These are phyloP conservation scores for Nannizzia gypsea DNA, from an alignment of 2,329 filamentous ascomycete species.

Conservation along the genomic window DNA sequence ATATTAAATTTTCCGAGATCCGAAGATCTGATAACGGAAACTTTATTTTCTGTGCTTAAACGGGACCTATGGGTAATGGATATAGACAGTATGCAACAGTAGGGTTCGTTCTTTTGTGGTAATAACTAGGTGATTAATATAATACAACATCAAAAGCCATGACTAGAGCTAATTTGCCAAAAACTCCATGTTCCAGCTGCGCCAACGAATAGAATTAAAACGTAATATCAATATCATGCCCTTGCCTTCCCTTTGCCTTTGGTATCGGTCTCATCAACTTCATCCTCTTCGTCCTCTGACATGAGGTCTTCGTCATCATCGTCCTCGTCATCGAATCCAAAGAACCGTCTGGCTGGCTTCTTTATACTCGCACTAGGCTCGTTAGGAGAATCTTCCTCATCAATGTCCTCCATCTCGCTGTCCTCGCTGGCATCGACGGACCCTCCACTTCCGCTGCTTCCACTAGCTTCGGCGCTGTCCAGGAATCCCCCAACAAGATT, in stretches of 20 bases:
- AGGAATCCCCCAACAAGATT: constrained; percentile 28
- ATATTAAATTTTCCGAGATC: background rate
- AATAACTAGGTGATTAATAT: background rate
- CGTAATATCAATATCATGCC: constrained; percentile 8
- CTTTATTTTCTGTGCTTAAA: no score
- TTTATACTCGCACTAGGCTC: constrained; percentile 17
- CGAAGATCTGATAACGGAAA: background rate
- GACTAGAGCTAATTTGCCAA: background rate
- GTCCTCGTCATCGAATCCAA: constrained; percentile 40
- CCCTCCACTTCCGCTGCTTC: constrained; percentile 19
- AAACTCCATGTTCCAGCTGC: background rate
- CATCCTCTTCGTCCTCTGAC: constrained; percentile 30
- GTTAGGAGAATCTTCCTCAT: constrained; percentile 21
- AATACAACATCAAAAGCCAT: background rate
- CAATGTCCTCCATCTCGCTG: constrained; percentile 26
- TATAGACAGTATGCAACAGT: no score
- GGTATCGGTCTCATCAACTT: constrained; percentile 8
- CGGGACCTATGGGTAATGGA: no score
- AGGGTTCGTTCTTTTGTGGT: no score
- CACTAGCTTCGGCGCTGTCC: constrained; percentile 25
- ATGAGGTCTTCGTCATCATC: constrained; percentile 28
- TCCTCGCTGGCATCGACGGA: constrained; percentile 25
- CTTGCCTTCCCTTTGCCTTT: constrained; percentile 28
- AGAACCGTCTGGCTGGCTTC: constrained; percentile 27
- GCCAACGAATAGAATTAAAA: background rate